A percentile compares a stretch with the other conserved stretches of the same genome.
Evolutionary conservation across 2,329 filamentous ascomycete genomes (phyloP).

Genomic region (Claviceps maximensis): DNA sequence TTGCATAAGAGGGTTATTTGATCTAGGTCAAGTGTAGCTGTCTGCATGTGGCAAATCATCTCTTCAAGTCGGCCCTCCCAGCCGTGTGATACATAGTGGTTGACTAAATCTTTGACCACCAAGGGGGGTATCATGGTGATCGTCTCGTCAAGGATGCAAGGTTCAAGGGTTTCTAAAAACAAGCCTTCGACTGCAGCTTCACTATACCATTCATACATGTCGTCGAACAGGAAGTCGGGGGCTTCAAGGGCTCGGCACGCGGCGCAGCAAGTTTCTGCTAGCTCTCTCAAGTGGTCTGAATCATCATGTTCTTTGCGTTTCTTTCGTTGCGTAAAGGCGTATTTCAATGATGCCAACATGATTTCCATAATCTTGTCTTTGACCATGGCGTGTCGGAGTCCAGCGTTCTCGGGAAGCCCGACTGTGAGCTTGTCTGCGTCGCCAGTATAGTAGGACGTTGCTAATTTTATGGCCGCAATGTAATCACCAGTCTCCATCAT

Average conservation of each 20-base stretch:
- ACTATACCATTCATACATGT: slow-evolving; percentile 82
- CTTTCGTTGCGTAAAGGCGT: slow-evolving; percentile 61
- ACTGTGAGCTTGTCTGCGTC: slow-evolving; percentile 90
- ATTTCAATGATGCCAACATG: slow-evolving; percentile 81
- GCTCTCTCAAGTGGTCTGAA: slow-evolving; percentile 54
- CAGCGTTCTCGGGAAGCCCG: slow-evolving; percentile 75
- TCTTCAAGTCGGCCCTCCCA: slow-evolving; percentile 75
- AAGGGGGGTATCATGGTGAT: slow-evolving; percentile 66
- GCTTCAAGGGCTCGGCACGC: slow-evolving; percentile 71
- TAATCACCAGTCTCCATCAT: slow-evolving; percentile 97
- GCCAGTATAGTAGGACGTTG: slow-evolving; percentile 83
- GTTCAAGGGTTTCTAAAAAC: slow-evolving; percentile 80
- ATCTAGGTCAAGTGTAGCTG: slow-evolving; percentile 82
- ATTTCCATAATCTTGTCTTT: slow-evolving; percentile 84
- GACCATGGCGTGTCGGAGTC: slow-evolving; percentile 65
- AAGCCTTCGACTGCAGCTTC: slow-evolving; percentile 58
- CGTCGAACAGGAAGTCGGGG: slow-evolving; percentile 75
- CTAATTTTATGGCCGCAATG: slow-evolving; percentile 77
- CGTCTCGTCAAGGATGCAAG: slow-evolving; percentile 68
- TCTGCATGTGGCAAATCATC: slow-evolving; percentile 87
- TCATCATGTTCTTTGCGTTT: slow-evolving; percentile 30
- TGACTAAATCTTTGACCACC: slow-evolving; percentile 75
- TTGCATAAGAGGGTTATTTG: slow-evolving; percentile 86
- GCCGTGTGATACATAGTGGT: slow-evolving; percentile 64
- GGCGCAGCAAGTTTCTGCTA: slow-evolving; percentile 71